Evolutionary conservation across 352 stramenopile genomes (phyloP), one percentile per base, ranked within the genome.

Genomic region (Aphanomyces stellatus): DNA sequence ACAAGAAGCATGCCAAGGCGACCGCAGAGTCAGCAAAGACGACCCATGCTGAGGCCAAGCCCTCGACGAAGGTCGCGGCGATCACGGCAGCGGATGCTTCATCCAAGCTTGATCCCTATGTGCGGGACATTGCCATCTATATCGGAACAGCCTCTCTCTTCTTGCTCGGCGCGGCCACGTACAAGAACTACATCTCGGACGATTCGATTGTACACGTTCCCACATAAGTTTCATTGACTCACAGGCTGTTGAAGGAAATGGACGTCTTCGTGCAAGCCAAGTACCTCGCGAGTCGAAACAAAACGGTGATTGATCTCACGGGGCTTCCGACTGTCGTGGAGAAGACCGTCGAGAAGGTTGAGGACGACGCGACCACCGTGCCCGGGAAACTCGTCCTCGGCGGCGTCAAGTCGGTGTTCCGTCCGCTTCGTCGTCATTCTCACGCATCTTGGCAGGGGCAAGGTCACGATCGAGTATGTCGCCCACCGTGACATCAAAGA

Each of bases 111-210:
- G 60, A 67, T 28, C 60, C 60, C 19, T 42, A 67, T 33, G 60
- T 67, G 19, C 60, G 60, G 8, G 60, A 67, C 33, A 67, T 67
- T 67, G 60, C 37, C 11, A 27, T 67, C 24, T 67, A 67, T 27
- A 57, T 67, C 8, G 34, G 27, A 10, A 35, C 60, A 33, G 60
- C 60, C 17, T 30, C 49, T 17, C 37, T 30, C 5, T n/a, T 67
- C 19, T 31, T 67, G 15, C 5, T 56, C 10, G 60, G 60, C 10
- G 37, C 49, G 3, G 40, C 60, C 13, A 25, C 6, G n/a, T 67
- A 67, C 60, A 67, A 67, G 43, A 67, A 57, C 46, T 51, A 57
- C 7, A 55, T 34, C 30, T 28, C 51, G 33, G 60, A 67, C 27
- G 37, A 56, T 22, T 67, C 60, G 30, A 24, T 46, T 37, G 60